Conservation (phyloP, 1,139 yeast genomes). For the Blastobotrys elegans region DNA sequence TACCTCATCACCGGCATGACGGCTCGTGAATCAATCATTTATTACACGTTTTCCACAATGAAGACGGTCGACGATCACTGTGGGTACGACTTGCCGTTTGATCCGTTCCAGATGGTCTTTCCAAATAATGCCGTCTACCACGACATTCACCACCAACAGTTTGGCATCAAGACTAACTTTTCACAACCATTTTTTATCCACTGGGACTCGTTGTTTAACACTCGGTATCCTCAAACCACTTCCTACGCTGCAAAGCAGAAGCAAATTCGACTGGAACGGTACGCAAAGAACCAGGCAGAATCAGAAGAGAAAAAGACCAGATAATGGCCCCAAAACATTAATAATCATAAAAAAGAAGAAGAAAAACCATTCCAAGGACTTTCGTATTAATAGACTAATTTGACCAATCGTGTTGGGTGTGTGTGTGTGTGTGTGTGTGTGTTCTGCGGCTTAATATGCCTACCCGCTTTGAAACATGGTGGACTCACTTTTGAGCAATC, state of each 20-base stretch:
- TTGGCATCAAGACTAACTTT: conserved; percentile 90
- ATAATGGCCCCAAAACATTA: not conserved
- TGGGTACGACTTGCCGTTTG: conserved; percentile 88
- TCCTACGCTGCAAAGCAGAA: conserved; percentile 33
- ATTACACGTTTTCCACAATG: conserved; percentile 84
- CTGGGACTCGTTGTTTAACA: conserved; percentile 75
- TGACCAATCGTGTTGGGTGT: too few relatives aligned
- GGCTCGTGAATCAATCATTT: conserved; percentile 67
- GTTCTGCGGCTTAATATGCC: too few relatives aligned
- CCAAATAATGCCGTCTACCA: conserved; percentile 96
- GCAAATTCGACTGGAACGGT: conserved; percentile 28
- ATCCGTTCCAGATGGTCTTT: conserved; percentile 80
- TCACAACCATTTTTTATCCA: conserved; percentile 96
- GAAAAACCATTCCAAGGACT: not conserved
- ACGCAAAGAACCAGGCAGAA: conserved; percentile 12
- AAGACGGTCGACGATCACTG: conserved; percentile 98
- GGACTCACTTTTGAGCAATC: too few relatives aligned
- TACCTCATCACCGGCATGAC: conserved; percentile 56
- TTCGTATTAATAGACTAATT: not conserved
- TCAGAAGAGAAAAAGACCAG: too few relatives aligned
- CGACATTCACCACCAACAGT: conserved; percentile 94
- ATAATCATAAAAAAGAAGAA: not conserved
- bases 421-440: too few relatives aligned
- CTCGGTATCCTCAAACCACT: conserved; percentile 56
- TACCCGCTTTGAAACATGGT: too few relatives aligned